These are phyloP conservation scores for Penicillium freii DNA, from an alignment of 2,329 filamentous ascomycete species.

Conservation along the genomic window DNA sequence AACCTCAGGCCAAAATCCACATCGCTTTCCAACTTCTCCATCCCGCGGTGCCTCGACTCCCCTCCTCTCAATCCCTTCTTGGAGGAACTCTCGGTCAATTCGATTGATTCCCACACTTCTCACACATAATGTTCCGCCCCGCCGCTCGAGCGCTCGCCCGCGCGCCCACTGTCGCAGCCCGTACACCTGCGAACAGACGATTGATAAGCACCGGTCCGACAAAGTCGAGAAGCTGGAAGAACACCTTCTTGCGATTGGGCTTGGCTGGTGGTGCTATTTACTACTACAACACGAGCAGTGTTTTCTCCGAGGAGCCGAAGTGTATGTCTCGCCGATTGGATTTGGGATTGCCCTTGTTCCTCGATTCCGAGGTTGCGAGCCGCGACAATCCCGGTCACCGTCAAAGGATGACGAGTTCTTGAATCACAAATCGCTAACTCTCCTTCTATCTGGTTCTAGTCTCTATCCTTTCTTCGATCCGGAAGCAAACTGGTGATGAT, in stretches of 20 bases:
- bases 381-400: conserved; percentile 7
- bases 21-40: conserved; percentile 27
- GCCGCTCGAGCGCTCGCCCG: conserved; percentile 48
- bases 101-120: conserved; percentile 6
- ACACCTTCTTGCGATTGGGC: conserved; percentile 68
- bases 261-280: conserved; percentile 76
- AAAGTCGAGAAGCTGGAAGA: conserved; percentile 80
- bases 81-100: conserved; percentile 18
- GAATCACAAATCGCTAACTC: conserved; percentile 13
- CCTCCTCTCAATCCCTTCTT: conserved; percentile 10
- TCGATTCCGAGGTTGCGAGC: conserved; percentile 8
- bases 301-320: conserved; percentile 79
- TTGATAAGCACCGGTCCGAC: conserved; percentile 58
- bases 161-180: conserved; percentile 32
- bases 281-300: conserved; percentile 86
- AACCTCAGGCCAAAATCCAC: conserved; percentile 28
- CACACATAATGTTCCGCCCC: conserved; percentile 52
- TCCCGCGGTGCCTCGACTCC: conserved; percentile 16
- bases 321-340: conserved; percentile 56
- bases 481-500: conserved; percentile 36
- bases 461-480: conserved; percentile 31
- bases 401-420: neutral
- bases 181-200: conserved; percentile 40
- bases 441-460: conserved; percentile 23
- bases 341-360: conserved; percentile 11